Evolutionary conservation across 1,139 yeast species (phyloP).

Genomic region (Hyphopichia buzzinii): DNA sequence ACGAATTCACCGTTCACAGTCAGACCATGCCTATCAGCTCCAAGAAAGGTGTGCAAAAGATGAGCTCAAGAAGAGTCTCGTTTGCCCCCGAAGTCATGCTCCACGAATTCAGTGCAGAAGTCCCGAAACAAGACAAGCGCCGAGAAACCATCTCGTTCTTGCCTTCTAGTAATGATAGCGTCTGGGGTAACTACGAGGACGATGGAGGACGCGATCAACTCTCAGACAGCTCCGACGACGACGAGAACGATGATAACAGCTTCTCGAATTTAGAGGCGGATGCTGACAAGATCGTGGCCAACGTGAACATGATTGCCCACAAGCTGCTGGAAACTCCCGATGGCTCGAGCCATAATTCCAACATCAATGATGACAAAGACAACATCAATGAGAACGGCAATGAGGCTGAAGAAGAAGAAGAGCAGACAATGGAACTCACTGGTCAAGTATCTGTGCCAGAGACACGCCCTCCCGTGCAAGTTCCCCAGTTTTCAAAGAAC

Average conservation of each 20-base stretch:
- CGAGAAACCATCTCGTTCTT: constrained; percentile 34
- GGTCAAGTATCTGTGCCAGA: neutral
- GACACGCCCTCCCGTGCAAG: neutral
- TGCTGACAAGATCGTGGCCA: constrained; percentile 9
- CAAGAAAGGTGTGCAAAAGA: constrained; percentile 8
- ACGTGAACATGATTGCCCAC: neutral
- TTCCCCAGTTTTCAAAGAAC: neutral
- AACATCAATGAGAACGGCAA: neutral
- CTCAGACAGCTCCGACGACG: constrained; percentile 16
- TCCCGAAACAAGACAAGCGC: constrained; percentile 17
- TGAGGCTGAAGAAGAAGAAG: constrained; percentile 1
- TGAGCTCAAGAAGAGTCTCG: constrained; percentile 55
- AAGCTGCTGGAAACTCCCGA: too few relatives aligned
- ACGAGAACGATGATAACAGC: constrained; percentile 8
- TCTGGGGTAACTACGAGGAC: constrained; percentile 2
- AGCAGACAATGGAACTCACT: constrained; percentile 13
- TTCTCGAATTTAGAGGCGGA: constrained; percentile 12
- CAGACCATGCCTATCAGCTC: constrained; percentile 9
- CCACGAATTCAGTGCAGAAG: constrained; percentile 27
- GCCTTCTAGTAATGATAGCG: constrained; percentile 14
- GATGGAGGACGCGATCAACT: constrained; percentile 14
- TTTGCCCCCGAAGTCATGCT: constrained; percentile 77
- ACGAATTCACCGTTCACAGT: constrained; percentile 19
- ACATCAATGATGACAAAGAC: neutral
- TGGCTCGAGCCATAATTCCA: neutral